A percentile compares a stretch with the other conserved stretches of the same genome.
Evolutionary conservation across 2,329 filamentous ascomycete species (phyloP).

Genomic region (Aspergillus ochraceoroseus): DNA sequence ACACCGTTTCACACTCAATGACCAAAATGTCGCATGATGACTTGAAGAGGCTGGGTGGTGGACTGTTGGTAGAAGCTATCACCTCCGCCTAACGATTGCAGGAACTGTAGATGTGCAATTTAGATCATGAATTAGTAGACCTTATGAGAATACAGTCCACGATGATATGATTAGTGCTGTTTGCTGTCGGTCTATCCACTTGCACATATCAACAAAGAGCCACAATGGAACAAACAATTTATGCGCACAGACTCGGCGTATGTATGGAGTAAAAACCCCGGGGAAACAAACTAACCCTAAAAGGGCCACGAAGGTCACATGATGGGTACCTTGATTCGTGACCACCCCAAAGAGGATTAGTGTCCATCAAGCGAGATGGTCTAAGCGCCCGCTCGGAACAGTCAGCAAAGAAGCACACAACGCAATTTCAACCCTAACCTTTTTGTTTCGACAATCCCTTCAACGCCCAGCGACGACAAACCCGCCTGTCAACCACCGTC

Average conservation of each 20-base stretch:
- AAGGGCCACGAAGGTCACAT: constrained; percentile 11
- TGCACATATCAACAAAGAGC: too few relatives aligned
- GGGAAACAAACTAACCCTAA: constrained; percentile 2
- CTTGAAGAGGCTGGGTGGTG: constrained; percentile 27
- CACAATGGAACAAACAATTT: too few relatives aligned
- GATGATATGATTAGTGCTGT: too few relatives aligned
- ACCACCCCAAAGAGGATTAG: constrained; percentile 28
- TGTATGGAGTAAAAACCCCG: neutral
- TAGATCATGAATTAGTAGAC: too few relatives aligned
- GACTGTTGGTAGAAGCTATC: constrained; percentile 21
- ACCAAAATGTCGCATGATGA: constrained; percentile 35
- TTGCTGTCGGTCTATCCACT: too few relatives aligned
- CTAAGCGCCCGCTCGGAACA: constrained; percentile 23
- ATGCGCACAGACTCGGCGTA: too few relatives aligned
- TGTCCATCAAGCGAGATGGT: constrained; percentile 31
- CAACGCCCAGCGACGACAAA: constrained; percentile 36
- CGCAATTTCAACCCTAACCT: constrained; percentile 34
- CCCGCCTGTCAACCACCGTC: constrained; percentile 35
- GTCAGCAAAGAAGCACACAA: constrained; percentile 29
- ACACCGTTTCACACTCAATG: constrained; percentile 34
- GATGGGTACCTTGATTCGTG: neutral
- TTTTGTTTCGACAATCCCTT: constrained; percentile 23
- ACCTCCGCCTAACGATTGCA: too few relatives aligned
- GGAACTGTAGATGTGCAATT: too few relatives aligned
- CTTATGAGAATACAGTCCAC: too few relatives aligned